Conservation (phyloP, 345 rosid species). For the Pugionium dolabratum region DNA sequence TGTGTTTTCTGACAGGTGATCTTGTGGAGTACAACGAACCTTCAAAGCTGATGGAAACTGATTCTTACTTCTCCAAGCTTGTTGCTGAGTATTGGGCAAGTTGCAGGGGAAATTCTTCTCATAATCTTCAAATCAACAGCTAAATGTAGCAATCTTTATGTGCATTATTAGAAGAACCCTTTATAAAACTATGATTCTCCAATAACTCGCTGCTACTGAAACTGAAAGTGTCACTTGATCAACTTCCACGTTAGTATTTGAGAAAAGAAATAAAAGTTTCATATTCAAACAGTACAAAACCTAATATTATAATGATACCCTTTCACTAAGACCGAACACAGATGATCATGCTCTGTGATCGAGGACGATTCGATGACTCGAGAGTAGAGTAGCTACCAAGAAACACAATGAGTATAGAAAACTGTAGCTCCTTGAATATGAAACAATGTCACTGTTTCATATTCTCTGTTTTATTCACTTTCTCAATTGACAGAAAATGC, state of each 20-base stretch:
- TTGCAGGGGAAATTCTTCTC: constrained; percentile 47
- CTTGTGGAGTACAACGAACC: constrained; percentile 72
- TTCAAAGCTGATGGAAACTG: constrained; percentile 55
- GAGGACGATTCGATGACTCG: no score
- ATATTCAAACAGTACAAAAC: no score
- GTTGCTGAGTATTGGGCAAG: constrained; percentile 80
- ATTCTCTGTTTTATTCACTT: no score
- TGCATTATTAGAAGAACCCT: background rate
- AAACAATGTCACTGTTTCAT: no score
- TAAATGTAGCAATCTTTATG: background rate
- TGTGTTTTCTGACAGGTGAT: constrained; percentile 44
- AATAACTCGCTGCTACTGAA: background rate
- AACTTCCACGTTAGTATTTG: background rate
- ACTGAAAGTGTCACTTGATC: background rate
- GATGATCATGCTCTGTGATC: no score
- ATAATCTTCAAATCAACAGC: constrained; percentile 18
- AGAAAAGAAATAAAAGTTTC: no score
- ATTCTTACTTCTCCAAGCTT: constrained; percentile 67
- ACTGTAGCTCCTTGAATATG: no score
- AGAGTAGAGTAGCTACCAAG: no score
- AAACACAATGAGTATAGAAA: no score
- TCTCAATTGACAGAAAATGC: no score
- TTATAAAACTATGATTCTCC: background rate
- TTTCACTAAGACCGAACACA: no score
- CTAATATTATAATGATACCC: no score